Percentiles rank a stretch among this genome's conserved stretches.
Conservation (phyloP, 2,329 filamentous ascomycete species). For the Neocatenulostroma microsporum region DNA sequence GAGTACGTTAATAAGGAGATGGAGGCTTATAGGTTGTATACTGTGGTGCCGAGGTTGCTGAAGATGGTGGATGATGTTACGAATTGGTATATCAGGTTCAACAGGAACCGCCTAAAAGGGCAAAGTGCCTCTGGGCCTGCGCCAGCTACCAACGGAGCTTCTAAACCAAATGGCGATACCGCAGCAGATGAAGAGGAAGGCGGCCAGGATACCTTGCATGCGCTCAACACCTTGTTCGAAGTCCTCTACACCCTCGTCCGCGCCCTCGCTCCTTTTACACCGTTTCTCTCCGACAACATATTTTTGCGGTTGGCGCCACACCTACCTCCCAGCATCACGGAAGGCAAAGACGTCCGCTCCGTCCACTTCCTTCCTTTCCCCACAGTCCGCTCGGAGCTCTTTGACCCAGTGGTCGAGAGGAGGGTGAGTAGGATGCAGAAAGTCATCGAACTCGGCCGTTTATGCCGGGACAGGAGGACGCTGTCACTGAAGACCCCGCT, state of each 20-base stretch:
- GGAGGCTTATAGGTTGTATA: conserved; percentile 65
- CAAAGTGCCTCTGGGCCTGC: conserved; percentile 17
- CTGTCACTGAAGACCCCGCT: conserved; percentile 86
- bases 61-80: conserved; percentile 81
- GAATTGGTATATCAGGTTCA: conserved; percentile 99
- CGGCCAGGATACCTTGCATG: conserved; percentile 83
- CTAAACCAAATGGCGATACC: conserved; percentile 17
- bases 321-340: conserved; percentile 62
- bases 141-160: too few species aligned
- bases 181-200: conserved; percentile 54
- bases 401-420: conserved; percentile 77
- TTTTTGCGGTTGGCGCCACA: conserved; percentile 75
- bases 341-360: conserved; percentile 67
- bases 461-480: conserved; percentile 74
- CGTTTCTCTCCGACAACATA: conserved; percentile 92
- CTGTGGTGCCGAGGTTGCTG: conserved; percentile 72
- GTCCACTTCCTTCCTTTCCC: conserved; percentile 92
- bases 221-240: conserved; percentile 89
- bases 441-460: conserved; percentile 83
- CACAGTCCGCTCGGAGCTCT: conserved; percentile 78
- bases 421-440: conserved; percentile 87
- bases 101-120: conserved; percentile 82
- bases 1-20: conserved; percentile 92
- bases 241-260: conserved; percentile 83
- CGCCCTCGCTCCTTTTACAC: conserved; percentile 86